Conservation (phyloP, 345 rosid species). For the Melaleuca quinquenervia region DNA sequence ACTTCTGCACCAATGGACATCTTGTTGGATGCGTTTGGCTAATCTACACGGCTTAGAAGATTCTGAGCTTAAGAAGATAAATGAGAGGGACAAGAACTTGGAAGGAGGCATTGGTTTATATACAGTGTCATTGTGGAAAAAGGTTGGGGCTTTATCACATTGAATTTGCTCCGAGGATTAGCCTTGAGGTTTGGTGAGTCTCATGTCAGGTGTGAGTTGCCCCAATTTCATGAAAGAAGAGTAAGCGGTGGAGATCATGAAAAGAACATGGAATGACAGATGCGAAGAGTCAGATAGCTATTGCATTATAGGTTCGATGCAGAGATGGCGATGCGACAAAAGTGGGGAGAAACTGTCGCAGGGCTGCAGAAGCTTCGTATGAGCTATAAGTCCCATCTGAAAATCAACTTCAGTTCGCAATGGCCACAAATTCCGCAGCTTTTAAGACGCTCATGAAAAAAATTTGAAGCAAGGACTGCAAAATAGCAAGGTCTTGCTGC, state of each 20-base stretch:
- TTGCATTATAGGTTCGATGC: neutral
- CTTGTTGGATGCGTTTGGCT: neutral
- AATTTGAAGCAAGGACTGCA: neutral
- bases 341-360: accelerated
- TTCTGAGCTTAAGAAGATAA: neutral
- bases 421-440: neutral
- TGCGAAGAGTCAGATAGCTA: neutral
- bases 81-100: neutral
- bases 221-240: neutral
- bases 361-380: neutral
- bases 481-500: neutral
- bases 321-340: neutral
- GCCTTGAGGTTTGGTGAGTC: neutral
- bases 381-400: neutral
- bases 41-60: neutral
- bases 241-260: neutral
- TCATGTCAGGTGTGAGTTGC: neutral
- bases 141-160: neutral
- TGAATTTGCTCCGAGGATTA: neutral
- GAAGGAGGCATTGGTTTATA: neutral
- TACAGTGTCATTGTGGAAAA: neutral
- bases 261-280: neutral
- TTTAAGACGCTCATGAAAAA: neutral
- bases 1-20: conserved; percentile 41
- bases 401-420: neutral